Evolutionary conservation across 352 stramenopile species (phyloP).

Genomic region (Globisporangium orthogonon): DNA sequence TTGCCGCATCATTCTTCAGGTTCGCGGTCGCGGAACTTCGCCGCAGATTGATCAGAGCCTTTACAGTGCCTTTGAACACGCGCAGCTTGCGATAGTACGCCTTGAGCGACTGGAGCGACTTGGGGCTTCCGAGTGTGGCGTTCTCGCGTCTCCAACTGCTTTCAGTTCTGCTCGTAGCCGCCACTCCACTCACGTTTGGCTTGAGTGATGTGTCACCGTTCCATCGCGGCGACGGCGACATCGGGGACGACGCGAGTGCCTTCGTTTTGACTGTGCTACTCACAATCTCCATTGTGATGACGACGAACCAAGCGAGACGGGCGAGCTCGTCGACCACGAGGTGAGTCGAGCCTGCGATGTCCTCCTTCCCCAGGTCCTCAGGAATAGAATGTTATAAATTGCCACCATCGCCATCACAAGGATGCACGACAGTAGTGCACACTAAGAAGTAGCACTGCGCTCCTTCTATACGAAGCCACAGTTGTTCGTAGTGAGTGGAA

Average conservation of each 20-base stretch:
- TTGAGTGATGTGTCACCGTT: conserved; percentile 12
- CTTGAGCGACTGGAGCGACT: conserved; percentile 57
- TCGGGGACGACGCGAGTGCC: conserved; percentile 9
- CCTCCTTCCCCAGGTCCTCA: too few species aligned
- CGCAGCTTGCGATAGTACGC: conserved; percentile 60
- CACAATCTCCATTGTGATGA: conserved; percentile 21
- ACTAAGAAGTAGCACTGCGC: too few species aligned
- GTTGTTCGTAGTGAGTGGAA: too few species aligned
- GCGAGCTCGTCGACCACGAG: too few species aligned
- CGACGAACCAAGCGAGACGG: neutral
- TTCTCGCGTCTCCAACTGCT: conserved; percentile 6
- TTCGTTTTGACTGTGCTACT: conserved; percentile 17
- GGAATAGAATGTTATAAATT: too few species aligned
- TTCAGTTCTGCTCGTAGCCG: neutral
- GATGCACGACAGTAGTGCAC: too few species aligned
- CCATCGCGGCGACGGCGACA: conserved; percentile 17
- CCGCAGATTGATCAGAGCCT: conserved; percentile 52
- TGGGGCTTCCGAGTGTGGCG: conserved; percentile 8
- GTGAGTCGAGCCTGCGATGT: too few species aligned
- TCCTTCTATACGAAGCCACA: too few species aligned
- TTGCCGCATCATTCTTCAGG: neutral
- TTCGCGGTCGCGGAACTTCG: conserved; percentile 12
- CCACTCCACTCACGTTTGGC: neutral
- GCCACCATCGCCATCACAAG: too few species aligned
- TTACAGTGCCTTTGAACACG: conserved; percentile 64